Conservation (phyloP, 2,329 filamentous ascomycete species). For the Fusarium pseudoanthophilum region DNA sequence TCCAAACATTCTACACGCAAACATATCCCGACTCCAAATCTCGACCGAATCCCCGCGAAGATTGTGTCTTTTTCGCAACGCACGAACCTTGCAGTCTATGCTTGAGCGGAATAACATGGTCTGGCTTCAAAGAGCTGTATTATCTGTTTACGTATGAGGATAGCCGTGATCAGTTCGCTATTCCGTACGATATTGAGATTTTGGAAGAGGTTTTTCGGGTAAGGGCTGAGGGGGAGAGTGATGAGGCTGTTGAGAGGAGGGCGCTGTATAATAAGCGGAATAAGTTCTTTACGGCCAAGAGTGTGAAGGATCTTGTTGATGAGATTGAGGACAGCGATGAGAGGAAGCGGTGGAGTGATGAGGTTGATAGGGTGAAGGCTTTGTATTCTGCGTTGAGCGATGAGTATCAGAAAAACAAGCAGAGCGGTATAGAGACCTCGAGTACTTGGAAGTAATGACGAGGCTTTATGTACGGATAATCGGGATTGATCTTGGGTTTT, state of each 20-base stretch:
- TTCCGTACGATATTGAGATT: slow-evolving; percentile 69
- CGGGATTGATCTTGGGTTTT: too few relatives aligned
- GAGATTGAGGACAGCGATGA: slow-evolving; percentile 52
- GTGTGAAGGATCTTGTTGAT: slow-evolving; percentile 54
- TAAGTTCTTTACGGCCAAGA: slow-evolving; percentile 62
- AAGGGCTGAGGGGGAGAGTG: slow-evolving; percentile 50
- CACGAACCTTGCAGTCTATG: slow-evolving; percentile 70
- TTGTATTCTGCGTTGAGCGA: slow-evolving; percentile 59
- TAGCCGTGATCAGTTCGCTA: slow-evolving; percentile 64
- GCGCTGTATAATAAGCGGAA: slow-evolving; percentile 66
- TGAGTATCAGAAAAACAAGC: slow-evolving; percentile 62
- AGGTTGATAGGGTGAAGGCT: slow-evolving; percentile 61
- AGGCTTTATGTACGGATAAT: rapidly evolving
- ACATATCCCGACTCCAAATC: slow-evolving; percentile 48
- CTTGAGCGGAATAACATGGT: slow-evolving; percentile 67
- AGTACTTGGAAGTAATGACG: slow-evolving; percentile 57
- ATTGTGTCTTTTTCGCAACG: slow-evolving; percentile 68
- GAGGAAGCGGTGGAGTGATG: slow-evolving; percentile 47
- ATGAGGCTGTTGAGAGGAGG: slow-evolving; percentile 51
- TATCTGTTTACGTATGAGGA: slow-evolving; percentile 70
- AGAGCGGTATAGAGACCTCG: slow-evolving; percentile 54
- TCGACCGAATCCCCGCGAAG: slow-evolving; percentile 53
- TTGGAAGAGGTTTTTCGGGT: slow-evolving; percentile 66
- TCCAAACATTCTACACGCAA: slow-evolving; percentile 64
- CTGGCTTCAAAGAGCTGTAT: slow-evolving; percentile 66